Evolutionary conservation across 1,284 basidiomycete genomes (phyloP).

Genomic region (Malassezia slooffiae): DNA sequence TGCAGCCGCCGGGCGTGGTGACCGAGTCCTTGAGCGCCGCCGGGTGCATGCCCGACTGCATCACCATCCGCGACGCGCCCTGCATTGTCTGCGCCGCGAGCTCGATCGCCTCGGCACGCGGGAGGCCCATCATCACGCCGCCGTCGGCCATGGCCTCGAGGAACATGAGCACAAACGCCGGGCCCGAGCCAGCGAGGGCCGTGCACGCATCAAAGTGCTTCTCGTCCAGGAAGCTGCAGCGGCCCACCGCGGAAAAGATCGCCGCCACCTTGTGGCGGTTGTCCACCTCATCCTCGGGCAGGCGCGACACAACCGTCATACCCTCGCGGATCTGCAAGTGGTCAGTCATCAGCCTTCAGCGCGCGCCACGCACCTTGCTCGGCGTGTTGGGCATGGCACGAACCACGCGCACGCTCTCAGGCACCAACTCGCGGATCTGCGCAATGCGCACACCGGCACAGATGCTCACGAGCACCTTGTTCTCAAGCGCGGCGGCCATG

Average conservation of each 20-base stretch:
- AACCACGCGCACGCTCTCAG: slow-evolving; percentile 67
- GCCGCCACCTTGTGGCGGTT: slow-evolving; percentile 28
- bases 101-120: slow-evolving; percentile 82
- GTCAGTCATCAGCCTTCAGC: slow-evolving; percentile 50
- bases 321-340: slow-evolving; percentile 38
- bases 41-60: slow-evolving; percentile 77
- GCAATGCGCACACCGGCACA: slow-evolving; percentile 83
- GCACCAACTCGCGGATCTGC: slow-evolving; percentile 68
- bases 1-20: slow-evolving; percentile 96
- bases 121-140: slow-evolving; percentile 99
- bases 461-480: slow-evolving; percentile 89
- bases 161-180: slow-evolving; percentile 92
- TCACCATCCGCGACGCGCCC: slow-evolving; percentile 89
- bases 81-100: slow-evolving; percentile 96
- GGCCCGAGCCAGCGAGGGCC: slow-evolving; percentile 86
- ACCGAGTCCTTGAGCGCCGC: slow-evolving; percentile 96
- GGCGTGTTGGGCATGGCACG: slow-evolving; percentile 99
- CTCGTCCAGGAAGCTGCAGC: slow-evolving; percentile 40
- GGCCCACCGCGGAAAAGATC: slow-evolving; percentile 41
- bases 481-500: slow-evolving; percentile 72
- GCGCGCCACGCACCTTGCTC: too few species aligned
- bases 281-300: slow-evolving; percentile 13
- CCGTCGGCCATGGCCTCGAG: slow-evolving; percentile 98
- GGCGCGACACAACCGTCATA: slow-evolving; percentile 38
- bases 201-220: slow-evolving; percentile 90